Evolutionary conservation across 2,329 filamentous ascomycete genomes (phyloP).

Genomic region (Dothidotthia symphoricarpi): DNA sequence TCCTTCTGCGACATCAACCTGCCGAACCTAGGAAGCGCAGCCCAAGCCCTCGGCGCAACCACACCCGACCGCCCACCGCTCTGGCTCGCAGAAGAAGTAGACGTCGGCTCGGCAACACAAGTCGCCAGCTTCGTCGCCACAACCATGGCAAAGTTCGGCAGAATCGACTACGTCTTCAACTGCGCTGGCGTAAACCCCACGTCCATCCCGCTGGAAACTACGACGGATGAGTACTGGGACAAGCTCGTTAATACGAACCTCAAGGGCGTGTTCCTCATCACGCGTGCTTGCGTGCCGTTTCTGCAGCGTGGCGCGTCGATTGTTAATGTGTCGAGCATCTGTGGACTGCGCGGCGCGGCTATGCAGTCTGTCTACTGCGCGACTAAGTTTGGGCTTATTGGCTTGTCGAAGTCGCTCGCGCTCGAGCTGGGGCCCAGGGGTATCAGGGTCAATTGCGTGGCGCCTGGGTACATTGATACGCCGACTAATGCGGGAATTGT

Average conservation of each 20-base stretch:
- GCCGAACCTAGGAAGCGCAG: slow-evolving; percentile 42
- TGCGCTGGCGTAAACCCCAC: slow-evolving; percentile 53
- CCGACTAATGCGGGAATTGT: slow-evolving; percentile 52
- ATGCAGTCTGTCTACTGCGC: slow-evolving; percentile 37
- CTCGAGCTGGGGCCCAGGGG: slow-evolving; percentile 34
- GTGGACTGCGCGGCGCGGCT: slow-evolving; percentile 25
- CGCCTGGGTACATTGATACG: slow-evolving; percentile 48
- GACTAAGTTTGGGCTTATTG: slow-evolving; percentile 38
- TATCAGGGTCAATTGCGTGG: slow-evolving; percentile 32
- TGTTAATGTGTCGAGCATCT: slow-evolving; percentile 33
- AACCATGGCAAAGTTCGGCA: slow-evolving; percentile 37
- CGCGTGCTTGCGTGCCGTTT: slow-evolving; percentile 45
- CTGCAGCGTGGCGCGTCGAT: slow-evolving; percentile 19
- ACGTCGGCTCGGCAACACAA: slow-evolving; percentile 48
- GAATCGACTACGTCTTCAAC: slow-evolving; percentile 47
- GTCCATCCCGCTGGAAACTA: slow-evolving; percentile 40
- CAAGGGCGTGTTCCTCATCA: slow-evolving; percentile 48
- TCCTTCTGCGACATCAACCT: slow-evolving; percentile 41
- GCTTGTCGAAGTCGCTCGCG: slow-evolving; percentile 35
- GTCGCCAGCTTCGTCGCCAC: slow-evolving; percentile 46
- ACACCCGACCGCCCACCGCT: too few species aligned
- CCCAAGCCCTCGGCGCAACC: slow-evolving; percentile 33
- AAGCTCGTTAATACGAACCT: slow-evolving; percentile 49
- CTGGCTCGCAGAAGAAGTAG: slow-evolving; percentile 43
- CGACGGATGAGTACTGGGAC: slow-evolving; percentile 50